Percentiles rank a stretch among this genome's conserved stretches.
These are phyloP conservation scores for Stenocarpella maydis DNA, from an alignment of 2,329 filamentous ascomycete species.

Conservation along the genomic window DNA sequence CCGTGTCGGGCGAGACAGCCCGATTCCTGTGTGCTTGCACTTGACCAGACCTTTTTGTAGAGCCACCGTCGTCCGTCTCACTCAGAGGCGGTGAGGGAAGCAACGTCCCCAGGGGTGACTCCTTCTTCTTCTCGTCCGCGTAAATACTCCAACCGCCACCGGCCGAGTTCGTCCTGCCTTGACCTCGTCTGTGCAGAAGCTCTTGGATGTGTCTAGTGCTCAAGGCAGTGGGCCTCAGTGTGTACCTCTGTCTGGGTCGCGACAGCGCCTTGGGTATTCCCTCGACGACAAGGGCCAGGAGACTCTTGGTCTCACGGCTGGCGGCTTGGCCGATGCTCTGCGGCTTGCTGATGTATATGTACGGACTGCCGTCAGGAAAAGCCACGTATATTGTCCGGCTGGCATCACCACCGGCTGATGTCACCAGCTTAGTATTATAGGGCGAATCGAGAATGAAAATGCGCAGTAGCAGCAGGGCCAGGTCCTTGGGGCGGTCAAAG, in stretches of 20 bases:
- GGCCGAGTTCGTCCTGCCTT: slow-evolving; percentile 74
- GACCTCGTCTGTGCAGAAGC: slow-evolving; percentile 73
- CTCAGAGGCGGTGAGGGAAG: slow-evolving; percentile 58
- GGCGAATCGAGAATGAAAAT: slow-evolving; percentile 83
- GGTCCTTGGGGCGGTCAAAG: slow-evolving; percentile 72
- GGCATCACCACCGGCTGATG: slow-evolving; percentile 63
- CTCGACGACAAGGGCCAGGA: slow-evolving; percentile 76
- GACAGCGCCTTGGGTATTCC: slow-evolving; percentile 86
- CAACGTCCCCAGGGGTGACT: slow-evolving; percentile 63
- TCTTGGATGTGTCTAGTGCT: slow-evolving; percentile 76
- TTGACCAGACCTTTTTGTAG: slow-evolving; percentile 30
- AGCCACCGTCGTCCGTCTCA: slow-evolving; percentile 43
- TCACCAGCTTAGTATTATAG: slow-evolving; percentile 71
- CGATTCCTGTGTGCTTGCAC: slow-evolving; percentile 34
- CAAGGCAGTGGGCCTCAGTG: slow-evolving; percentile 72
- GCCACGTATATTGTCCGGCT: slow-evolving; percentile 80
- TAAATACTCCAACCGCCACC: slow-evolving; percentile 85
- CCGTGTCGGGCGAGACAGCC: slow-evolving; percentile 39
- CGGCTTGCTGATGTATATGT: slow-evolving; percentile 71
- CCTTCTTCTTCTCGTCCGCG: slow-evolving; percentile 65
- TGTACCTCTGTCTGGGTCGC: slow-evolving; percentile 74
- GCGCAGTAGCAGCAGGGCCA: slow-evolving; percentile 78
- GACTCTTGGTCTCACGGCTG: slow-evolving; percentile 64
- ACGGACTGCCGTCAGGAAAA: slow-evolving; percentile 82
- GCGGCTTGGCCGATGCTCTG: slow-evolving; percentile 52